Conservation (phyloP, 23 red algal genomes). For the Gracilaria gracilis region DNA sequence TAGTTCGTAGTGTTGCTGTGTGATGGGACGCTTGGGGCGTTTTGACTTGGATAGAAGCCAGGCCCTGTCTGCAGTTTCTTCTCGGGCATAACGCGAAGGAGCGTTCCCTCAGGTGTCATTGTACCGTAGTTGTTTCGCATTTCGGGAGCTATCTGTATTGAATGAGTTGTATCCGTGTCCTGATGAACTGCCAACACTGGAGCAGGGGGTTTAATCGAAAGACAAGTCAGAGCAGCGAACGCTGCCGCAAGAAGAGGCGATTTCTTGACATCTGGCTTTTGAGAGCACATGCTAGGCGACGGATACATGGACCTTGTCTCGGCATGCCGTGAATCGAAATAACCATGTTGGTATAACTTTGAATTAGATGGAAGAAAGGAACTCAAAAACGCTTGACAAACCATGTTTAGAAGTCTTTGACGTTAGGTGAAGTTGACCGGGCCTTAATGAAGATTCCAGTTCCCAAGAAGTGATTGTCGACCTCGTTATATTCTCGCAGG, state of each 20-base stretch:
- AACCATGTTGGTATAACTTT: neutral
- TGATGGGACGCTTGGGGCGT: neutral
- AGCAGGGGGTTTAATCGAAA: neutral
- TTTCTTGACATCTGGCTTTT: neutral
- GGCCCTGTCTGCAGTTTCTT: neutral
- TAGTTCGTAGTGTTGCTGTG: constrained; percentile 5
- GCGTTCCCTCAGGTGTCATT: neutral
- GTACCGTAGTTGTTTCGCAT: neutral
- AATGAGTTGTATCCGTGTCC: neutral
- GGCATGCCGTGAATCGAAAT: neutral
- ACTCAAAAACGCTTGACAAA: constrained; percentile 22
- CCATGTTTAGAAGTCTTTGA: too few relatives aligned
- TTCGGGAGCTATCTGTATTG: neutral
- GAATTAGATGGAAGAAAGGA: constrained; percentile 30
- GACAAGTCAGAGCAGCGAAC: constrained; percentile 21
- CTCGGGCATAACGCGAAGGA: constrained; percentile 8
- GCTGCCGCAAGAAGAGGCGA: constrained; percentile 32
- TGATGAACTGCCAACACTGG: neutral
- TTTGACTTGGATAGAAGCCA: constrained; percentile 1
- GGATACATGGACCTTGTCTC: neutral
- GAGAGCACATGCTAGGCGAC: constrained; percentile 26
- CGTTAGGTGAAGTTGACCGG: too few relatives aligned
- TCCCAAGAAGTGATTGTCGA: too few relatives aligned
- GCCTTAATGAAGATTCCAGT: too few relatives aligned
- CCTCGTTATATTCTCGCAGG: neutral